Percentiles rank a stretch among this genome's conserved stretches.
These are phyloP conservation scores for Taiwanofungus camphoratus DNA, from an alignment of 1,284 basidiomycete species.

Conservation along the genomic window DNA sequence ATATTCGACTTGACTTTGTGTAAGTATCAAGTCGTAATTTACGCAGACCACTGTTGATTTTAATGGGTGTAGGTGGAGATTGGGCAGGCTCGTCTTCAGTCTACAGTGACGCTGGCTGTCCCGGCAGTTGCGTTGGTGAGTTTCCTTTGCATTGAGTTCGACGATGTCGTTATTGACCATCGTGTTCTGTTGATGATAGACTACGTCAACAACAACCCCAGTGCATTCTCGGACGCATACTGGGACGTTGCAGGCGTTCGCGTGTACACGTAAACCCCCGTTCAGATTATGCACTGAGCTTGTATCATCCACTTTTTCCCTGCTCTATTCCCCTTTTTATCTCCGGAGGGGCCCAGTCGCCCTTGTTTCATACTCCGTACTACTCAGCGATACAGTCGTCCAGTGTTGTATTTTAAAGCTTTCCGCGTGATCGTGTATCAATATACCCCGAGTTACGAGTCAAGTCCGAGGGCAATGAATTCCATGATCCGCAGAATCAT, in stretches of 20 bases:
- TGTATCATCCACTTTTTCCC: not conserved
- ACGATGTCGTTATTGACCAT: not conserved
- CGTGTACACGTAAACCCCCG: conserved; percentile 25
- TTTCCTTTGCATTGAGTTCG: not conserved
- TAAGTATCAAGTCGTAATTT: conserved; percentile 8
- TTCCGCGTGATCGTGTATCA: no score
- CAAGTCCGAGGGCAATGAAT: no score
- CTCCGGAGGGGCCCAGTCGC: no score
- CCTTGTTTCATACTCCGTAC: no score
- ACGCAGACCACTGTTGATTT: not conserved
- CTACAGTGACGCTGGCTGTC: conserved; percentile 42
- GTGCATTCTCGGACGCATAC: conserved; percentile 42
- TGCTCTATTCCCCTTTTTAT: not conserved
- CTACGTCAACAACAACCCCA: conserved; percentile 39
- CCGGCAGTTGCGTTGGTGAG: conserved; percentile 44
- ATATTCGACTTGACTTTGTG: conserved; percentile 52
- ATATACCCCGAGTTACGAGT: no score
- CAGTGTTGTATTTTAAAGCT: no score
- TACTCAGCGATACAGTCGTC: no score
- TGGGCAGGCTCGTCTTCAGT: conserved; percentile 44
- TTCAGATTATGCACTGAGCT: not conserved
- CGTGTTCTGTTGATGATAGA: conserved; percentile 17
- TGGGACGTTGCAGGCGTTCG: conserved; percentile 37
- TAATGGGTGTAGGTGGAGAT: conserved; percentile 34
- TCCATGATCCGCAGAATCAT: no score